A percentile compares a stretch with the other conserved stretches of the same genome.
Conservation (phyloP, 768 basidiomycete genomes). For the Sporobolomyces phaffii region DNA sequence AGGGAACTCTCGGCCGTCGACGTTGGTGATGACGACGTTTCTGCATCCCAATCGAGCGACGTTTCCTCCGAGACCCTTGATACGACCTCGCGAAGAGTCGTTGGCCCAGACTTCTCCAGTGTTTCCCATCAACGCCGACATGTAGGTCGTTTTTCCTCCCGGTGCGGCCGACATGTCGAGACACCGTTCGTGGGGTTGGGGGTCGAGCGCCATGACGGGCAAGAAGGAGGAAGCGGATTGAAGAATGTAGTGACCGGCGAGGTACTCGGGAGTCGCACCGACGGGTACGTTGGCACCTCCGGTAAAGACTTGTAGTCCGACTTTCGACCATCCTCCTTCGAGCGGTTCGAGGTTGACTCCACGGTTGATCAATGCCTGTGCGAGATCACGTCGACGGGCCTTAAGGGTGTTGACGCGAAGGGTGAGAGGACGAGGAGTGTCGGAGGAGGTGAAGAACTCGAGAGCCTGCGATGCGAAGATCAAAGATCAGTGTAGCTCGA, state of each 20-base stretch:
- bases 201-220: constrained; percentile 92
- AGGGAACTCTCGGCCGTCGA: constrained; percentile 95
- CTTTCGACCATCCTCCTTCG: constrained; percentile 92
- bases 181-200: constrained; percentile 85
- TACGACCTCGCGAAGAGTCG: constrained; percentile 86
- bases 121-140: constrained; percentile 92
- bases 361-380: constrained; percentile 84
- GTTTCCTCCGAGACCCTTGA: constrained; percentile 94
- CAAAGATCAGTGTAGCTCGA: no score
- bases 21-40: constrained; percentile 93
- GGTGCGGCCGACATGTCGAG: constrained; percentile 99
- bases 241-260: constrained; percentile 98
- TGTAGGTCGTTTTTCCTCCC: constrained; percentile 96
- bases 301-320: constrained; percentile 95
- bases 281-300: constrained; percentile 66
- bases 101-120: constrained; percentile 98
- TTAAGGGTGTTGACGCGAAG: constrained; percentile 96
- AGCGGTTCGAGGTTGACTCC: constrained; percentile 97
- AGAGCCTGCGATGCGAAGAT: no score
- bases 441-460: constrained; percentile 97
- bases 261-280: constrained; percentile 97
- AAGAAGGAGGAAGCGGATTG: constrained; percentile 98
- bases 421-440: constrained; percentile 89
- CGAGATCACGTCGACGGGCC: constrained; percentile 85
- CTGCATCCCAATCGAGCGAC: constrained; percentile 95